Evolutionary conservation across 768 basidiomycete genomes (phyloP).

Genomic region (Termitomyces sp.): DNA sequence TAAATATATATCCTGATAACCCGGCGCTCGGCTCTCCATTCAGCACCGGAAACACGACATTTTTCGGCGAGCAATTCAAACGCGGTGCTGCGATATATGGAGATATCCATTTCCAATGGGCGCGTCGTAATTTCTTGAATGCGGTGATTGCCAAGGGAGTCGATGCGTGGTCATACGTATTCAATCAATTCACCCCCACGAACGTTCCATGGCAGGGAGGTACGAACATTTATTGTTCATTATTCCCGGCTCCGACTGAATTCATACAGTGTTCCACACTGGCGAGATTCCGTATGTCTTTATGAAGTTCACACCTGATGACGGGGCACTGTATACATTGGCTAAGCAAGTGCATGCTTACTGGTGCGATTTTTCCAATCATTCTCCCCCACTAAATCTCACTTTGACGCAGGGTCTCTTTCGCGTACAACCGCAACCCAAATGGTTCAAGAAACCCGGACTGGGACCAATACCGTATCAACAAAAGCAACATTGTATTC

Average conservation of each 20-base stretch:
- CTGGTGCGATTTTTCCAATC: conserved; percentile 6
- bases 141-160: conserved; percentile 5
- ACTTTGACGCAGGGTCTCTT: conserved; percentile 9
- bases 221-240: background rate
- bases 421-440: conserved; percentile 13
- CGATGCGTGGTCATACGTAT: conserved; percentile 13
- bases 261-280: conserved; percentile 12
- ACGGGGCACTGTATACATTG: conserved; percentile 8
- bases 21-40: conserved; percentile 38
- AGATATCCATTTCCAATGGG: conserved; percentile 16
- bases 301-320: conserved; percentile 13
- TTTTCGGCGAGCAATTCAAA: conserved; percentile 19
- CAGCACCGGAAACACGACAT: conserved; percentile 35
- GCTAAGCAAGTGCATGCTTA: conserved; percentile 13
- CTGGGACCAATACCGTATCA: conserved; percentile 9
- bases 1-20: conserved; percentile 33
- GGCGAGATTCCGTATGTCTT: conserved; percentile 16
- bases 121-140: conserved; percentile 14
- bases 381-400: background rate
- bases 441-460: background rate
- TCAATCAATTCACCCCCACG: conserved; percentile 8
- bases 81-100: conserved; percentile 16
- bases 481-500: conserved; percentile 6
- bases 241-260: background rate
- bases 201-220: conserved; percentile 16